Evolutionary conservation across 306 rosid genomes (phyloP), one percentile per base, ranked within the genome.

Genomic region (Elaeagnus macrophylla): DNA sequence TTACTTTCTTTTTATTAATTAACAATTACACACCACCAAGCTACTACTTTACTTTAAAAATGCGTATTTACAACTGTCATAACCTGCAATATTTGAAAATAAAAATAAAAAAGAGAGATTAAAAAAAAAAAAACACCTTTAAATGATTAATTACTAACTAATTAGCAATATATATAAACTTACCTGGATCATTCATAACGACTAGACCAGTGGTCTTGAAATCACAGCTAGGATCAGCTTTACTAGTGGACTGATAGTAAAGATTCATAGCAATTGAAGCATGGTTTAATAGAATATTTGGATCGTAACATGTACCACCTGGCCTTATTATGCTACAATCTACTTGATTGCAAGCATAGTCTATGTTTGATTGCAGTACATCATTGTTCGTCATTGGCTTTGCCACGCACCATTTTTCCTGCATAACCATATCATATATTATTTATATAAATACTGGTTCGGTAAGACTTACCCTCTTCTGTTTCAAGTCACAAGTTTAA

Each of bases 181-280:
- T 66, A 79, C 85, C 72, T 49, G 85, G 85, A 52, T 75, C 66
- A 17, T 0, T 59, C 4, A 25, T 0, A 37, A 37, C 76, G 45
- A 70, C 25, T 3, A 58, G 59, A 6, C 59, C 85, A 48, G 67
- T 50, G 39, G 19, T 39, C 12, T 40, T 37, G 60, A 78, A 79
- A 64, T 73, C 14, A 17, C 85, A 76, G 47, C 64, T 48, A 61
- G 72, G 60, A 1, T 32, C 5, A 12, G 54, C 59, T 58, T 60
- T 68, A 5, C 76, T 71, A 10, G 13, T 37, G 0, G 44, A 16
- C 3, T 43, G 71, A 63, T 67, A 73, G 64, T 59, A 79, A 51
- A 59, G 71, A 64, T 79, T 79, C 85, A 79, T 76, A 12, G 54
- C 70, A 62, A 50, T 59, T 16, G 82, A 73, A 58, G 89, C 85